These are phyloP conservation scores for Paecilomyces fulvus DNA, from an alignment of 2,329 filamentous ascomycete species.

Conservation along the genomic window DNA sequence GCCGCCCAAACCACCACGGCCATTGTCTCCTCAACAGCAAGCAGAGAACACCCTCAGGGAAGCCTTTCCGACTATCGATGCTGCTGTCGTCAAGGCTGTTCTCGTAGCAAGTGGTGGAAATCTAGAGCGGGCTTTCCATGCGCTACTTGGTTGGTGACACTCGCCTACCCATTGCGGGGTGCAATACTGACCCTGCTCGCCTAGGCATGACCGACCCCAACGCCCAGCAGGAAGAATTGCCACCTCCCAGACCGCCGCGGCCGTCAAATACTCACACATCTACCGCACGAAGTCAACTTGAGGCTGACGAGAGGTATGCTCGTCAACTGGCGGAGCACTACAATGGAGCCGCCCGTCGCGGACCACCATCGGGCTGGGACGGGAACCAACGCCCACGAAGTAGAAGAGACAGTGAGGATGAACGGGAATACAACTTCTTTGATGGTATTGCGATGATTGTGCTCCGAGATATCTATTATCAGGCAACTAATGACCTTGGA, in stretches of 20 bases:
- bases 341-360: constrained; percentile 38
- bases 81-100: constrained; percentile 74
- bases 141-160: constrained; percentile 61
- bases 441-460: constrained; percentile 48
- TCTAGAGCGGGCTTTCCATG: constrained; percentile 92
- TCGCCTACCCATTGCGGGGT: background rate
- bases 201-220: constrained; percentile 73
- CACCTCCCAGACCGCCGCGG: constrained; percentile 74
- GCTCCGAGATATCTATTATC: constrained; percentile 1
- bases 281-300: constrained; percentile 67
- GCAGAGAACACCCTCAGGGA: constrained; percentile 84
- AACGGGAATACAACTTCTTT: constrained; percentile 80
- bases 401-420: constrained; percentile 51
- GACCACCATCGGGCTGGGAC: constrained; percentile 20
- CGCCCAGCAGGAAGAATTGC: constrained; percentile 52
- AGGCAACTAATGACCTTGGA: constrained; percentile 4
- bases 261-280: constrained; percentile 48
- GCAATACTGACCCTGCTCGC: constrained; percentile 4
- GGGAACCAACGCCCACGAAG: constrained; percentile 36
- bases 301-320: constrained; percentile 85
- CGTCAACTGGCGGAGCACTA: constrained; percentile 91
- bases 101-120: constrained; percentile 75
- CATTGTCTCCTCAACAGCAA: constrained; percentile 71
- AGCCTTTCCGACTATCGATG: constrained; percentile 81
- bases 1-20: constrained; percentile 78